Percentiles rank a stretch among this genome's conserved stretches.
Evolutionary conservation across 805 yeast species (phyloP).

Genomic region (Nakazawaea ambrosiae): DNA sequence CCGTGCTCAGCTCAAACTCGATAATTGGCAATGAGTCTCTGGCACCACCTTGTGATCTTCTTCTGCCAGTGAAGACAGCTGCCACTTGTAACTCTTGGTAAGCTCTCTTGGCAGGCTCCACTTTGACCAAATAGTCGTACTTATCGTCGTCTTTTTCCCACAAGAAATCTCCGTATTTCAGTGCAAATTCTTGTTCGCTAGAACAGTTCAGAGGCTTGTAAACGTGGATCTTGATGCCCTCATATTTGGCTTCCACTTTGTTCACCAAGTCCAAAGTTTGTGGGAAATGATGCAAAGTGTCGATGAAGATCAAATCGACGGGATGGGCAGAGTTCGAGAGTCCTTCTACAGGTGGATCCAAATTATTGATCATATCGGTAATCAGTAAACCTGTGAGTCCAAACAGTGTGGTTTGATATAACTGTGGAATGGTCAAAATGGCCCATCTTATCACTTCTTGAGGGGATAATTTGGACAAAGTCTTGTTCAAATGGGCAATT

Average conservation of each 20-base stretch:
- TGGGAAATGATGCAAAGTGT: constrained; percentile 91
- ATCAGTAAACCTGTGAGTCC: constrained; percentile 91
- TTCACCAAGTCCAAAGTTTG: constrained; percentile 77
- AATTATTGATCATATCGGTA: constrained; percentile 67
- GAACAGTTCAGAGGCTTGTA: constrained; percentile 57
- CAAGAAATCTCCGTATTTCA: constrained; percentile 62
- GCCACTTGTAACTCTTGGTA: constrained; percentile 64
- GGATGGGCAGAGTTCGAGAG: no score
- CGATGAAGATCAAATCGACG: constrained; percentile 76
- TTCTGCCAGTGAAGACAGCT: constrained; percentile 88
- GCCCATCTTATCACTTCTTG: constrained; percentile 80
- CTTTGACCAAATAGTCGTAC: constrained; percentile 85
- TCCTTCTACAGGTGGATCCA: constrained; percentile 25
- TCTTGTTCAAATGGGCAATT: constrained; percentile 57
- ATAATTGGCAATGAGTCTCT: constrained; percentile 65
- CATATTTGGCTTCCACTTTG: constrained; percentile 49
- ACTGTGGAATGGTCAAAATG: constrained; percentile 67
- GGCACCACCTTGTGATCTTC: constrained; percentile 85
- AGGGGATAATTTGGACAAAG: constrained; percentile 51
- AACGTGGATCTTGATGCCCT: constrained; percentile 47
- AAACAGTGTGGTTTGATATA: constrained; percentile 91
- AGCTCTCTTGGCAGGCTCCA: constrained; percentile 87
- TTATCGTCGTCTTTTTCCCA: constrained; percentile 80
- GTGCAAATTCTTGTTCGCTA: constrained; percentile 56
- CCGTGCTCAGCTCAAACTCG: constrained; percentile 65